phyloP scores from a whole-genome alignment of 495 filamentous ascomycete species.

The Astrothelium macrocarpum region DNA sequence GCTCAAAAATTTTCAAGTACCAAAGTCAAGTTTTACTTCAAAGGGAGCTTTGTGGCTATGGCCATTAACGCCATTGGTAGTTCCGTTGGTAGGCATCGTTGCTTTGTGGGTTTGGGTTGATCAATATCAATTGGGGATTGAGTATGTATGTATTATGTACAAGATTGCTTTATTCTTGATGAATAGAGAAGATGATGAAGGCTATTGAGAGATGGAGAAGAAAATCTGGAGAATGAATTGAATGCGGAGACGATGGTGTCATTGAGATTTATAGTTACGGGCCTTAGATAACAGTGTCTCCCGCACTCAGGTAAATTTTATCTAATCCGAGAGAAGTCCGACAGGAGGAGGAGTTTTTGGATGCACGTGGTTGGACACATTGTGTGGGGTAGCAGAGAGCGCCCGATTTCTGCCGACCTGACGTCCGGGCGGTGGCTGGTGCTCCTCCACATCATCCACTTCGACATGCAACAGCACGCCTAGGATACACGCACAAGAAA shows the following conservation, averaged over 20 bases:
- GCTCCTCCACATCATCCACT: too few species aligned
- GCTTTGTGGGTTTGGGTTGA: background rate
- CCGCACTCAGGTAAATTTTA: too few species aligned
- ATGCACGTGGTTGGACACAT: too few species aligned
- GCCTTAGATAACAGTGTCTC: background rate
- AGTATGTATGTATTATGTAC: too few species aligned
- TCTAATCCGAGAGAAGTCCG: too few species aligned
- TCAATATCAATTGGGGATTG: too few species aligned
- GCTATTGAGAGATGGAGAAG: background rate
- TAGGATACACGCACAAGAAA: too few species aligned
- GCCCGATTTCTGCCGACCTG: background rate
- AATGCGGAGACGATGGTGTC: background rate
- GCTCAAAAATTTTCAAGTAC: background rate
- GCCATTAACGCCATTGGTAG: background rate
- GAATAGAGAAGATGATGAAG: background rate
- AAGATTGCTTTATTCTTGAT: too few species aligned
- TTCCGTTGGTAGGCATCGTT: too few species aligned
- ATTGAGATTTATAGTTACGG: background rate
- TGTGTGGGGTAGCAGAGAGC: background rate
- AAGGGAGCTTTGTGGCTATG: background rate
- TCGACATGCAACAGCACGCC: too few species aligned
- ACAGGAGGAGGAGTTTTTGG: too few species aligned
- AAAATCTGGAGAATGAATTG: background rate
- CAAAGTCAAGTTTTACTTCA: background rate
- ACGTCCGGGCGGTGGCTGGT: background rate